These are phyloP conservation scores for Zygotorulaspora sp. DNA, from an alignment of 805 yeast genomes.

Conservation along the genomic window DNA sequence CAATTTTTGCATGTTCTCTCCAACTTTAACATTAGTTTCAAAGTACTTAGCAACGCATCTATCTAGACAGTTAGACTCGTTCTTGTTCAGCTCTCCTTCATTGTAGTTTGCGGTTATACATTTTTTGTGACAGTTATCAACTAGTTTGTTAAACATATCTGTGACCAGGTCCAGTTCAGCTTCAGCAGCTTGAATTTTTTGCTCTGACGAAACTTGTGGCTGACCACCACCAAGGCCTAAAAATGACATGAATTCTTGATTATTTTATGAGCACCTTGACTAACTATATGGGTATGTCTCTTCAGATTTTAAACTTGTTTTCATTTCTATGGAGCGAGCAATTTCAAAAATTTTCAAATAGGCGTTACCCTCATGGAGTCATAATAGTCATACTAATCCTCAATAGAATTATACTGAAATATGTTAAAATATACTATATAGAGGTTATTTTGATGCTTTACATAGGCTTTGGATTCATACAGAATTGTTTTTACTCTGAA, in stretches of 20 bases:
- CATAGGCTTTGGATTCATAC: neutral
- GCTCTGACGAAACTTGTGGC: constrained; percentile 69
- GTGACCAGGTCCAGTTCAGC: constrained; percentile 96
- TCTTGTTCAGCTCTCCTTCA: constrained; percentile 72
- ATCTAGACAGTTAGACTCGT: constrained; percentile 83
- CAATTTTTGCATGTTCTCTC: constrained; percentile 63
- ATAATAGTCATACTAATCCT: too few species aligned
- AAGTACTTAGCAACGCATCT: constrained; percentile 95
- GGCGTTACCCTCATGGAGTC: constrained; percentile 4
- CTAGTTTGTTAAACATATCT: constrained; percentile 92
- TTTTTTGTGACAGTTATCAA: constrained; percentile 82
- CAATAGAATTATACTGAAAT: too few species aligned
- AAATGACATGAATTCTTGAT: constrained; percentile 48
- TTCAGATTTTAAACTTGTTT: too few species aligned
- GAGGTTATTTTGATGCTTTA: too few species aligned
- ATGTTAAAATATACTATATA: too few species aligned
- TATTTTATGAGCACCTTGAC: too few species aligned
- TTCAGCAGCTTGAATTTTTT: constrained; percentile 86
- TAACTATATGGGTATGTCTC: too few species aligned
- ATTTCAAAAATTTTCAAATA: constrained; percentile 5
- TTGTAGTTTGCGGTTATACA: constrained; percentile 66
- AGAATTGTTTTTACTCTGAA: neutral
- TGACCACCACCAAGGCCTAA: constrained; percentile 71
- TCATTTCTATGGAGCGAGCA: constrained; percentile 1
- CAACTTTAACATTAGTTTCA: constrained; percentile 90